Conservation (phyloP, 805 yeast species). For the Nakazawaea wyomingensis region DNA sequence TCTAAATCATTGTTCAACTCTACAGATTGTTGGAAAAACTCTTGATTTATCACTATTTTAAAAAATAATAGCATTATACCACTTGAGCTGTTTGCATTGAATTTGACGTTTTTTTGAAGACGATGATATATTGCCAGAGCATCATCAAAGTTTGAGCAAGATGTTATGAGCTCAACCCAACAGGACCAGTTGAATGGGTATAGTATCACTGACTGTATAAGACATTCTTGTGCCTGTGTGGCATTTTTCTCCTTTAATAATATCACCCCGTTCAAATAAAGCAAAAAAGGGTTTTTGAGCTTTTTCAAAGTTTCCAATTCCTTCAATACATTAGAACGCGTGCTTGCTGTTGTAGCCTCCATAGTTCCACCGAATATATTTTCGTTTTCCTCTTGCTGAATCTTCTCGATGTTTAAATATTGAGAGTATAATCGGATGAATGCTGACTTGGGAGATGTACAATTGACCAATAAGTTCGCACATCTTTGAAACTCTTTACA, state of each 20-base stretch:
- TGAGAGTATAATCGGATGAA: slow-evolving; percentile 68
- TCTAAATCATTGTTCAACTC: slow-evolving; percentile 47
- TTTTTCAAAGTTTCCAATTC: slow-evolving; percentile 33
- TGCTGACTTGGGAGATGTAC: slow-evolving; percentile 42
- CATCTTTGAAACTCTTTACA: slow-evolving; percentile 84
- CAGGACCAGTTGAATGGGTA: slow-evolving; percentile 93
- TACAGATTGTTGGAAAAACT: slow-evolving; percentile 65
- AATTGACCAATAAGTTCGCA: slow-evolving; percentile 48
- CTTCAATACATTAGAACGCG: slow-evolving; percentile 32
- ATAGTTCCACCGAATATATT: slow-evolving; percentile 45
- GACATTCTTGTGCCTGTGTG: slow-evolving; percentile 52
- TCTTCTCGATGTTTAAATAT: slow-evolving; percentile 74
- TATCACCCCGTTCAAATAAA: slow-evolving; percentile 68
- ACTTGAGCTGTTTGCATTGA: slow-evolving; percentile 23
- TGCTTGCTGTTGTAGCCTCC: not conserved
- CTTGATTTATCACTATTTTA: slow-evolving; percentile 65
- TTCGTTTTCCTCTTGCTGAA: slow-evolving; percentile 64
- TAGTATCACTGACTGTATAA: slow-evolving; percentile 54
- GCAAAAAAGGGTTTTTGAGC: slow-evolving; percentile 50
- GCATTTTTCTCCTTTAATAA: slow-evolving; percentile 57
- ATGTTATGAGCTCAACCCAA: slow-evolving; percentile 74
- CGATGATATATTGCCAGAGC: slow-evolving; percentile 38
- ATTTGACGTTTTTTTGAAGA: slow-evolving; percentile 30
- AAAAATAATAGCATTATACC: slow-evolving; percentile 42
- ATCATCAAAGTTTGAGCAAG: slow-evolving; percentile 58